phyloP scores from a whole-genome alignment of 1,284 basidiomycete genomes.

The Cutaneotrichosporon daszewskae region DNA sequence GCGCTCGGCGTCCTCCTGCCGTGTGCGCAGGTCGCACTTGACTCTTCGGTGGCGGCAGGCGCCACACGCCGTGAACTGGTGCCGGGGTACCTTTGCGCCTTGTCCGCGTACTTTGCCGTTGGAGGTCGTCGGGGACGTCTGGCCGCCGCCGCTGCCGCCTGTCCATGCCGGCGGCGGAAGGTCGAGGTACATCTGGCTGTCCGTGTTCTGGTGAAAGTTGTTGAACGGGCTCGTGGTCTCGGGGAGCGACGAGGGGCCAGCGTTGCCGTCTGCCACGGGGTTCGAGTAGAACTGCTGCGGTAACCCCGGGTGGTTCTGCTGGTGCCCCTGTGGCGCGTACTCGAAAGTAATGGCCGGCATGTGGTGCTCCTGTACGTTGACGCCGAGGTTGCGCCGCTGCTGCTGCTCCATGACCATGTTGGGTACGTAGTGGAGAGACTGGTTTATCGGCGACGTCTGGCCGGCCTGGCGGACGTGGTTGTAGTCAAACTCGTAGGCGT shows the following conservation, averaged over 20 bases:
- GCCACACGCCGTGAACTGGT: conserved; percentile 80
- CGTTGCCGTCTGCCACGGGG: neutral
- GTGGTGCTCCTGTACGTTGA: too few relatives aligned
- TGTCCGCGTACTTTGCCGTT: conserved; percentile 3
- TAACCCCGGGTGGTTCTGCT: neutral
- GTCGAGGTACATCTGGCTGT: conserved; percentile 2
- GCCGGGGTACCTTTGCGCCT: conserved; percentile 66
- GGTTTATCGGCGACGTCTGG: too few relatives aligned
- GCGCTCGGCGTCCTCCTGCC: conserved; percentile 32
- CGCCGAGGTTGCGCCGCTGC: too few relatives aligned
- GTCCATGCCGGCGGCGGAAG: neutral
- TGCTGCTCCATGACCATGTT: neutral
- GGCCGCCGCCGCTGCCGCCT: neutral
- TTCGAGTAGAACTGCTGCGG: conserved; percentile 1
- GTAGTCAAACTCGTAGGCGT: too few relatives aligned
- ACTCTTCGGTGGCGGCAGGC: conserved; percentile 76
- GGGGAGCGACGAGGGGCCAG: too few relatives aligned
- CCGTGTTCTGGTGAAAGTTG: too few relatives aligned
- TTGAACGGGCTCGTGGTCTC: too few relatives aligned
- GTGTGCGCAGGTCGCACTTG: conserved; percentile 44
- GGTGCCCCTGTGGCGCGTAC: conserved; percentile 5
- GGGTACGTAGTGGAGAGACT: neutral
- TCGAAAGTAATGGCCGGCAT: conserved; percentile 4
- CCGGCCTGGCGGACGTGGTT: too few relatives aligned
- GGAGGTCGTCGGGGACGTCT: neutral